A percentile compares a stretch with the other conserved stretches of the same genome.
Conservation (phyloP, 768 basidiomycete species). For the Cytidiella melzeri region DNA sequence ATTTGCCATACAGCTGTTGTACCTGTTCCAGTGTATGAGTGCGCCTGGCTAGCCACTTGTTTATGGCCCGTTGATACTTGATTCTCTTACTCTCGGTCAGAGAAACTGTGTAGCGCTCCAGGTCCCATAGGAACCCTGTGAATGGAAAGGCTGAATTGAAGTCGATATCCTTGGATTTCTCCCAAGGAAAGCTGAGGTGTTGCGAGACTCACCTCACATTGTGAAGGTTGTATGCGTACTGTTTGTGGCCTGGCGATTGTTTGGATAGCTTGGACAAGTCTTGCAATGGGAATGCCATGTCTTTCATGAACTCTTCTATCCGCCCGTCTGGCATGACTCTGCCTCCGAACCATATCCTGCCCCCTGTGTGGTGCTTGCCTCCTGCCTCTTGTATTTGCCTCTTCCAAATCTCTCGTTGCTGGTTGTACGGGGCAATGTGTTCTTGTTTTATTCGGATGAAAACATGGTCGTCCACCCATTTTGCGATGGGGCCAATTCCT, state of each 20-base stretch:
- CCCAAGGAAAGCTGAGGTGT: conserved; percentile 29
- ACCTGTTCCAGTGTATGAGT: conserved; percentile 30
- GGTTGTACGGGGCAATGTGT: conserved; percentile 23
- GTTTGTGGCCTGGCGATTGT: conserved; percentile 2
- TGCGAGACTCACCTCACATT: too few relatives aligned
- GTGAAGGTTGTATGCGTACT: too few relatives aligned
- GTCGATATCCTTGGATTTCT: conserved; percentile 23
- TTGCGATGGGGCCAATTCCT: conserved; percentile 18
- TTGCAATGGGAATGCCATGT: conserved; percentile 13
- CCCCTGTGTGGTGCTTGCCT: not conserved
- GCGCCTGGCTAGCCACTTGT: conserved; percentile 19
- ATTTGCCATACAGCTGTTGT: conserved; percentile 34
- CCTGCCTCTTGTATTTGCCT: conserved; percentile 8
- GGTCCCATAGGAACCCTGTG: conserved; percentile 29
- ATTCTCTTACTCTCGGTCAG: conserved; percentile 20
- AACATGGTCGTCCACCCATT: conserved; percentile 23
- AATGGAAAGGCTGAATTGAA: conserved; percentile 18
- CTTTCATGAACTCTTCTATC: conserved; percentile 15
- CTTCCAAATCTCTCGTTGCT: conserved; percentile 7
- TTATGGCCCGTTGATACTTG: conserved; percentile 28
- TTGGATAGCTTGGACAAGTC: conserved; percentile 21
- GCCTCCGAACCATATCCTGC: conserved; percentile 26
- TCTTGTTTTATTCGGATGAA: conserved; percentile 14
- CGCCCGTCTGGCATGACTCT: conserved; percentile 10
- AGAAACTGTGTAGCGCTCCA: conserved; percentile 18